phyloP scores from a whole-genome alignment of 2,329 filamentous ascomycete genomes.

The Aspergillus intermedius region DNA sequence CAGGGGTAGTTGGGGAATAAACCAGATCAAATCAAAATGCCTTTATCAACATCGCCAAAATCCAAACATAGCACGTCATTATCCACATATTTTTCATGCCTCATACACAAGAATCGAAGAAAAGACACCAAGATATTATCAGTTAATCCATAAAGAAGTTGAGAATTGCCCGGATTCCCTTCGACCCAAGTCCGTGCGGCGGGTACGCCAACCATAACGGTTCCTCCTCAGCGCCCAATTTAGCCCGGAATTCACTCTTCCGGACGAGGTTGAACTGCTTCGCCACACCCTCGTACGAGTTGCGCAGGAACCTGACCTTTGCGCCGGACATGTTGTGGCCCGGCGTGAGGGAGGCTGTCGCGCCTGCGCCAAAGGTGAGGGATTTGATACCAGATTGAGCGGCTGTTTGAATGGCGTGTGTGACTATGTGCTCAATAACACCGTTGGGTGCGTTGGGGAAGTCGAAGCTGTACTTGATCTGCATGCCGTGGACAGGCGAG shows the following conservation, averaged over 20 bases:
- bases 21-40: not conserved
- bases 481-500: slow-evolving; percentile 74
- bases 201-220: slow-evolving; percentile 87
- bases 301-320: slow-evolving; percentile 71
- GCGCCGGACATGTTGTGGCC: slow-evolving; percentile 77
- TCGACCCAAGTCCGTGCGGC: slow-evolving; percentile 72
- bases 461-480: slow-evolving; percentile 93
- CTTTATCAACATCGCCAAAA: not conserved
- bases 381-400: slow-evolving; percentile 53
- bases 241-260: slow-evolving; percentile 85
- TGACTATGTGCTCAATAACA: slow-evolving; percentile 76
- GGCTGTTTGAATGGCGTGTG: slow-evolving; percentile 60
- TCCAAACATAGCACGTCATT: not conserved
- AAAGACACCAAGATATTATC: not conserved
- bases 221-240: slow-evolving; percentile 79
- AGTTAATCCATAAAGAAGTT: slow-evolving; percentile 70
- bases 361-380: slow-evolving; percentile 84
- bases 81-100: not conserved
- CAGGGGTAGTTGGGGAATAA: not conserved
- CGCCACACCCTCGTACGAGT: slow-evolving; percentile 74
- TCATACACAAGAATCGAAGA: not conserved
- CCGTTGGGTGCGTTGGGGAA: slow-evolving; percentile 83
- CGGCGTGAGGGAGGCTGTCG: slow-evolving; percentile 64
- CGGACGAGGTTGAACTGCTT: slow-evolving; percentile 74
- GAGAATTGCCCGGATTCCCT: slow-evolving; percentile 77